Percentiles rank a stretch among this genome's conserved stretches.
These are phyloP conservation scores for Hypoxylon trugodes DNA, from an alignment of 495 filamentous ascomycete genomes.

Conservation along the genomic window DNA sequence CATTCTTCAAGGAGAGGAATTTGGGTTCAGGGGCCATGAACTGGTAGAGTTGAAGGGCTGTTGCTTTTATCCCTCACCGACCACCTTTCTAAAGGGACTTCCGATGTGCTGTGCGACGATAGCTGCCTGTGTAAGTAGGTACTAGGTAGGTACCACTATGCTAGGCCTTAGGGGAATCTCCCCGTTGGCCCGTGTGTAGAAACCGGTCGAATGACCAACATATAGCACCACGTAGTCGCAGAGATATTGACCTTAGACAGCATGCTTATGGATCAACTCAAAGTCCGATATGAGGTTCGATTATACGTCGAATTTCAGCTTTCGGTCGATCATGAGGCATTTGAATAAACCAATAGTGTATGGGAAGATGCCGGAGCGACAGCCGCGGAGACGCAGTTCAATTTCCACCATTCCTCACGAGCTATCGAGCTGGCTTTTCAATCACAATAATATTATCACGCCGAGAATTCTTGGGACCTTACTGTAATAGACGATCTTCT, in stretches of 20 bases:
- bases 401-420: constrained; percentile 27
- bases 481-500: constrained; percentile 12
- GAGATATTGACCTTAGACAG: not conserved
- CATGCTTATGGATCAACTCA: not conserved
- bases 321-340: constrained; percentile 4
- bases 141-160: no score
- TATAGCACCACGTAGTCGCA: no score
- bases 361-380: not conserved
- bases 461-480: constrained; percentile 19
- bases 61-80: constrained; percentile 16
- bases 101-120: constrained; percentile 14
- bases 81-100: constrained; percentile 11
- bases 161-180: constrained; percentile 13
- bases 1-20: constrained; percentile 17
- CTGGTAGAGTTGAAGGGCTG: not conserved
- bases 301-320: not conserved
- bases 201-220: no score
- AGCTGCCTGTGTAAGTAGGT: no score
- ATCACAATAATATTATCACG: not conserved
- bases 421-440: constrained; percentile 16
- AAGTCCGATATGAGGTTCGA: not conserved
- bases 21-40: constrained; percentile 1
- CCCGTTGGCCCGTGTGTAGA: not conserved
- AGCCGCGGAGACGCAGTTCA: constrained; percentile 5
- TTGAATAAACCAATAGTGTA: constrained; percentile 7